phyloP scores from a whole-genome alignment of 1,139 yeast species.

The Geotrichum histeridarum region DNA sequence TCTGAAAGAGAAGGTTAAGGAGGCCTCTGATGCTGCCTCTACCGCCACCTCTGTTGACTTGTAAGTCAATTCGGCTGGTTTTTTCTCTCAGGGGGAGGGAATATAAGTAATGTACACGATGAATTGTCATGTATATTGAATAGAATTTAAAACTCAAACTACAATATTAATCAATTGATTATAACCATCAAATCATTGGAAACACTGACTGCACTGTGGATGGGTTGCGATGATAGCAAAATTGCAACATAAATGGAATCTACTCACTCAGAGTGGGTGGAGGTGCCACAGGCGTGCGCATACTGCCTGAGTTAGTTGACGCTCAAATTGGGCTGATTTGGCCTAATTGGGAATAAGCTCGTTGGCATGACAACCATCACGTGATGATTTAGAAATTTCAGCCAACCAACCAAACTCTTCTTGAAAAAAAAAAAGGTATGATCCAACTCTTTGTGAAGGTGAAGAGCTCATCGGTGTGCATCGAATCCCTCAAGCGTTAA shows the following conservation, averaged over 20 bases:
- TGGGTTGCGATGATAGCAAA: background rate
- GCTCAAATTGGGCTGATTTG: too few species aligned
- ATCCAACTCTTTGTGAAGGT: background rate
- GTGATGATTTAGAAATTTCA: background rate
- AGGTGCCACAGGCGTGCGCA: too few species aligned
- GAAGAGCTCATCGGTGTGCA: background rate
- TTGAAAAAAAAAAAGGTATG: background rate
- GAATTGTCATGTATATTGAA: too few species aligned
- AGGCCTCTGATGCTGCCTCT: conserved; percentile 30
- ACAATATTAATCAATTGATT: too few species aligned
- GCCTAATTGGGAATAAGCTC: too few species aligned
- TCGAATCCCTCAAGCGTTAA: too few species aligned
- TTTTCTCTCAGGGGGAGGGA: too few species aligned
- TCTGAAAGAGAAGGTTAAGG: conserved; percentile 35
- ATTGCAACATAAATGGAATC: background rate
- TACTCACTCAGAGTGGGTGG: too few species aligned
- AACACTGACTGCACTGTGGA: background rate
- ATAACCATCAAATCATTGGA: background rate
- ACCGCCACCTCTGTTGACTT: conserved; percentile 33
- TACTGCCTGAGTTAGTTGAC: too few species aligned
- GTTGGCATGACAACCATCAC: background rate
- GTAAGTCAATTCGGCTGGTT: conserved; percentile 16
- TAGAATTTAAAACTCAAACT: too few species aligned
- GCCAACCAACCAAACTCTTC: conserved; percentile 1
- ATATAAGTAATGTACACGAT: background rate